phyloP scores from a whole-genome alignment of 106 monocot species.

The Acorus calamus region DNA sequence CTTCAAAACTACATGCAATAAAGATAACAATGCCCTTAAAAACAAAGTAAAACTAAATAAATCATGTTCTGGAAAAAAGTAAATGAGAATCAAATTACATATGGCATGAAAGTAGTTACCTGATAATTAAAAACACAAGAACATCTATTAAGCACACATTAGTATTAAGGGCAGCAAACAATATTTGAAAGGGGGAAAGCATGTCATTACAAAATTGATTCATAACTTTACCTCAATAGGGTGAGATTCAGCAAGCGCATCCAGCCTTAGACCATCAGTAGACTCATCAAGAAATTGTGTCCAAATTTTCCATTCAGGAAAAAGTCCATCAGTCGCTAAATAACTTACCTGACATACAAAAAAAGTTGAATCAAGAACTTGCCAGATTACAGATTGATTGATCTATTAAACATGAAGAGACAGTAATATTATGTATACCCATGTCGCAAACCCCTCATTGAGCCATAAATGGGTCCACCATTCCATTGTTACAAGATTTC shows the following conservation, averaged over 20 bases:
- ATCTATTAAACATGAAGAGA: background rate
- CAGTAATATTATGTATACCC: constrained; percentile 37
- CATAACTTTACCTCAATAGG: constrained; percentile 75
- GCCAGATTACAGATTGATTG: background rate
- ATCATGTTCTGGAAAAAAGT: too few relatives aligned
- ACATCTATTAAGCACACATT: too few relatives aligned
- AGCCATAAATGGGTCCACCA: constrained; percentile 99
- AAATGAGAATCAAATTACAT: too few relatives aligned
- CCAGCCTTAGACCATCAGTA: constrained; percentile 61
- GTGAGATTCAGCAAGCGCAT: constrained; percentile 89
- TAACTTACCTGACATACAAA: constrained; percentile 61
- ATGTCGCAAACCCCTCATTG: constrained; percentile 97
- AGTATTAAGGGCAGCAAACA: too few relatives aligned
- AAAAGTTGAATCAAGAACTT: background rate
- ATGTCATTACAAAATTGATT: too few relatives aligned
- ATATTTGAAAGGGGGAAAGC: too few relatives aligned
- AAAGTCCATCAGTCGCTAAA: constrained; percentile 71
- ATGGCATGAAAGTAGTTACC: too few relatives aligned
- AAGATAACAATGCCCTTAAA: too few relatives aligned
- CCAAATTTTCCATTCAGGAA: constrained; percentile 95
- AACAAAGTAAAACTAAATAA: too few relatives aligned
- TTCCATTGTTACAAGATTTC: constrained; percentile 99
- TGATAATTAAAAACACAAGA: too few relatives aligned
- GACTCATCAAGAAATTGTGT: constrained; percentile 89
- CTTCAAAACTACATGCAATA: too few relatives aligned